Evolutionary conservation across 305 asterid genomes (phyloP).

Genomic region (Fraxinus greggii): DNA sequence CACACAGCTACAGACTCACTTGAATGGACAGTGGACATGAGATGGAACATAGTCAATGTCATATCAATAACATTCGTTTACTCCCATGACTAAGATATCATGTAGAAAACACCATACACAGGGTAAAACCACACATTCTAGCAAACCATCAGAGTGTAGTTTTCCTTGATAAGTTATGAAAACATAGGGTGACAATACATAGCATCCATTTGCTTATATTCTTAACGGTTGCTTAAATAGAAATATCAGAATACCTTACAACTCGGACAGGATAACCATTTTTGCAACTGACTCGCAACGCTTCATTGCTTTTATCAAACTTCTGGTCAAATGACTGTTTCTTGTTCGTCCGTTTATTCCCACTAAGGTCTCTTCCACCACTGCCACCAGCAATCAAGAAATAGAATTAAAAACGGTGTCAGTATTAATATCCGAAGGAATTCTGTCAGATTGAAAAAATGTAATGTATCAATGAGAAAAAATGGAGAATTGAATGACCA

Average conservation of each 20-base stretch:
- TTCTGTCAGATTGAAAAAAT: slow-evolving; percentile 6
- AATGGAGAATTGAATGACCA: neutral
- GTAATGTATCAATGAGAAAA: neutral
- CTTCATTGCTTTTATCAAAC: slow-evolving; percentile 61
- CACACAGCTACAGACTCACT: slow-evolving; percentile 5
- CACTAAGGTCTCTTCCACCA: slow-evolving; percentile 89
- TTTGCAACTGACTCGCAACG: slow-evolving; percentile 75
- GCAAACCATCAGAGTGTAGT: neutral
- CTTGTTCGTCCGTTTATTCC: slow-evolving; percentile 85
- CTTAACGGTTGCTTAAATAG: neutral
- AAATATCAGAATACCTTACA: slow-evolving; percentile 57
- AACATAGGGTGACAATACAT: neutral
- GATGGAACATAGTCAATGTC: neutral
- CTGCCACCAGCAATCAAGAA: slow-evolving; percentile 45
- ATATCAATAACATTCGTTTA: neutral
- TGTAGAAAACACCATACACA: neutral
- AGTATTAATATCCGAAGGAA: neutral
- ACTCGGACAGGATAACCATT: slow-evolving; percentile 92
- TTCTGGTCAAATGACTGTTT: slow-evolving; percentile 70
- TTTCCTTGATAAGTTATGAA: neutral
- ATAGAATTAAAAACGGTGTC: neutral
- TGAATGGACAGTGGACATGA: slow-evolving; percentile 1
- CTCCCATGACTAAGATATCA: slow-evolving; percentile 3
- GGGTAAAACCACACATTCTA: slow-evolving; percentile 1
- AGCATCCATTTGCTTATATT: neutral